These are phyloP conservation scores for Penstemon davidsonii DNA, from an alignment of 257 asterid species.

Conservation along the genomic window DNA sequence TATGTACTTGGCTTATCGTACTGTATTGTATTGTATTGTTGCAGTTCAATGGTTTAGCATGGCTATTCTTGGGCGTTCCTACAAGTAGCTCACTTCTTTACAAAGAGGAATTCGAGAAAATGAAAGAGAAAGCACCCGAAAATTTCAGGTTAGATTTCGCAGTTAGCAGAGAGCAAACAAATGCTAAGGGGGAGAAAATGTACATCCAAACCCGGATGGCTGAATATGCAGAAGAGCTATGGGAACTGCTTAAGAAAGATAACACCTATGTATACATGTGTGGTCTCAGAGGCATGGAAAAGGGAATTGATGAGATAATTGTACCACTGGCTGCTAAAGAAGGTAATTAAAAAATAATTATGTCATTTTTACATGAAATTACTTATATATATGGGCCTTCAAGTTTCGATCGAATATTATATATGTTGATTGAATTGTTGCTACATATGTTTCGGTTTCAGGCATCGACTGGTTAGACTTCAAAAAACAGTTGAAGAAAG, in stretches of 20 bases:
- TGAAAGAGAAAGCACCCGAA: slow-evolving; percentile 78
- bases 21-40: background rate
- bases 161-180: slow-evolving; percentile 88
- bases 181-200: slow-evolving; percentile 90
- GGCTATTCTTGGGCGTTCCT: slow-evolving; percentile 99
- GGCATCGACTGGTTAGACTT: slow-evolving; percentile 89
- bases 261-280: slow-evolving; percentile 94
- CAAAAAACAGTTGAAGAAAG: slow-evolving; percentile 80
- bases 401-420: too few relatives aligned
- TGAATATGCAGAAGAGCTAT: slow-evolving; percentile 85
- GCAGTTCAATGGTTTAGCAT: slow-evolving; percentile 94
- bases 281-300: slow-evolving; percentile 96
- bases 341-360: slow-evolving; percentile 45
- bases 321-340: slow-evolving; percentile 73
- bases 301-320: slow-evolving; percentile 95
- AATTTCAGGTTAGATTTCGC: slow-evolving; percentile 92
- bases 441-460: slow-evolving; percentile 24
- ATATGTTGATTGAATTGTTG: too few relatives aligned
- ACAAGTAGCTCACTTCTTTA: slow-evolving; percentile 92
- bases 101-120: slow-evolving; percentile 96
- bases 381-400: too few relatives aligned
- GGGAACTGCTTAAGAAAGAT: slow-evolving; percentile 92
- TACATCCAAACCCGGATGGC: slow-evolving; percentile 99
- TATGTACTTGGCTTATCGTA: slow-evolving; percentile 3
- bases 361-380: too few relatives aligned